phyloP scores from a whole-genome alignment of 1,139 yeast species.

The Candida sp. region DNA sequence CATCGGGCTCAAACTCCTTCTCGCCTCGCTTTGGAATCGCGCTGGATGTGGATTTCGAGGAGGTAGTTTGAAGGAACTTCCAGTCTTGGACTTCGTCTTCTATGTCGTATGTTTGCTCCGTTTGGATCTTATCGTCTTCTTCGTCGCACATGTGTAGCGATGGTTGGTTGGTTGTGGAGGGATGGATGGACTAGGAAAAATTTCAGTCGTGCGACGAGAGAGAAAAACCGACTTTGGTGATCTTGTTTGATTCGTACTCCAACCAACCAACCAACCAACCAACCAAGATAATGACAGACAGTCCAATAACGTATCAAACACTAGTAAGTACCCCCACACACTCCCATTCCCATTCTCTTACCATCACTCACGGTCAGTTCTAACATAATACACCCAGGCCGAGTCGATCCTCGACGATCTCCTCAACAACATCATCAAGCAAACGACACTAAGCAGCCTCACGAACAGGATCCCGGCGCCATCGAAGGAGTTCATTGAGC shows the following conservation, averaged over 20 bases:
- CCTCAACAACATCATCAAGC: conserved; percentile 37
- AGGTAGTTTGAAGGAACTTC: conserved; percentile 40
- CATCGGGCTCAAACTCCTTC: conserved; percentile 89
- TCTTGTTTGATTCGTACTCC: background rate
- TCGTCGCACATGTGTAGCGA: conserved; percentile 4
- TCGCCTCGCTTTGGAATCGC: conserved; percentile 72
- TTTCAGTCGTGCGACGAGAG: background rate
- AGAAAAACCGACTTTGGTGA: background rate
- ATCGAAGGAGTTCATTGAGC: conserved; percentile 42
- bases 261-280: too few relatives aligned
- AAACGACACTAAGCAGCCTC: conserved; percentile 33
- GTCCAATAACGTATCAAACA: conserved; percentile 18
- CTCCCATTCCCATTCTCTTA: background rate
- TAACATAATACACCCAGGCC: conserved; percentile 22
- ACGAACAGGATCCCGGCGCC: conserved; percentile 29
- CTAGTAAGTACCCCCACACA: conserved; percentile 17
- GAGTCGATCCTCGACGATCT: conserved; percentile 37
- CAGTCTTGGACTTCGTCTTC: conserved; percentile 79
- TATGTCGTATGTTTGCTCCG: conserved; percentile 12
- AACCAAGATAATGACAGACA: conserved; percentile 16
- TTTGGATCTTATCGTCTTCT: conserved; percentile 9
- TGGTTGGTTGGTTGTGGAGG: too few relatives aligned
- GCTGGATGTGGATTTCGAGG: too few relatives aligned
- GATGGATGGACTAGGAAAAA: background rate
- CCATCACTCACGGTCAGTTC: background rate